Evolutionary conservation across 2,329 filamentous ascomycete genomes (phyloP), one percentile per base, ranked within the genome.

Genomic region (Passalora sequoiae): DNA sequence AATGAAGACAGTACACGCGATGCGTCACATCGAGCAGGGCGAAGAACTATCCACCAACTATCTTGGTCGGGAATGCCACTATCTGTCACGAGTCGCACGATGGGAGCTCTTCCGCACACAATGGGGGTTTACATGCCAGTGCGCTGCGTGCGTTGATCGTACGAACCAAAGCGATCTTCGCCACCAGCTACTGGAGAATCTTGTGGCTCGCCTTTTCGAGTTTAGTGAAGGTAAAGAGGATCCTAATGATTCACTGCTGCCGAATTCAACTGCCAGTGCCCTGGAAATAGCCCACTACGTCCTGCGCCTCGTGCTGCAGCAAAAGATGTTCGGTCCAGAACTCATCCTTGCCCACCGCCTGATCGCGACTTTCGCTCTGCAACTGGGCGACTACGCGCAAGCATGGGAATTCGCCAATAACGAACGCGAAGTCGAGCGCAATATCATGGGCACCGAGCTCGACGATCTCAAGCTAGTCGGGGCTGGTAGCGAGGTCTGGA

Each of bases 251-350:
- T 24, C 19, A 7, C 25, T 49, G 24, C 41, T 28, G n/a, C 53
- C 53, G 4, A 19, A 21, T 12, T 36, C 38, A 24, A 35, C 31
- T 20, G 8, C n/a, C 9, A 25, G 31, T 24, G 51, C 53, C 3
- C 40, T 52, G 5, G 22, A 25, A 9, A 49, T 51, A 24, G 48
- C 50, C 4, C 49, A 54, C 31, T 47, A 55, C 29, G 38, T 97
- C 64, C 96, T 97, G 65, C 84, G 89, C 27, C 75, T 97, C 32
- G 77, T 97, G 6, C 89, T 96, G 29, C 89, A 96, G 66, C 91
- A 97, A 68, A 91, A 91, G 6, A 74, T 97, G 42, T 24, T 43
- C 20, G 46, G 39, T 10, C 30, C 45, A 12, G 55, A 59, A 38
- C 46, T 60, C 2, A 31, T 38, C 35, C 55, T 49, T 30, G 56